Evolutionary conservation across 768 basidiomycete species (phyloP).

Genomic region (Rhizopogon vulgaris): DNA sequence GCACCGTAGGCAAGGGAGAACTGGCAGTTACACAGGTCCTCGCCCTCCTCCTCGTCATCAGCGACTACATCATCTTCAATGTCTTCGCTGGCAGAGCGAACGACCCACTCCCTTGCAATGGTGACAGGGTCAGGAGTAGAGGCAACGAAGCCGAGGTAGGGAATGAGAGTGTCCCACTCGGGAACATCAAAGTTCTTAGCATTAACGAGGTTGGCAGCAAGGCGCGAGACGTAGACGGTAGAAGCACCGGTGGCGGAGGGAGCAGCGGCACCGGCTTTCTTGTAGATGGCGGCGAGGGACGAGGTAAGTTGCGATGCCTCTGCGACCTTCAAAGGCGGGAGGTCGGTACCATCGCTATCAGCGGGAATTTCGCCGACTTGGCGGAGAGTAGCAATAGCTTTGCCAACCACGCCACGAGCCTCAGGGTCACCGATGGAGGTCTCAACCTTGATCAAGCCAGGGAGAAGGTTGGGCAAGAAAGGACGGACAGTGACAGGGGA

Average conservation of each 20-base stretch:
- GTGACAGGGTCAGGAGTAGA: constrained; percentile 59
- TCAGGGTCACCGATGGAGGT: constrained; percentile 95
- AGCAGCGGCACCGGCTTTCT: constrained; percentile 65
- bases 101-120: constrained; percentile 79
- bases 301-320: constrained; percentile 64
- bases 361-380: constrained; percentile 89
- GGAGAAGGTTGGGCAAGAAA: constrained; percentile 93
- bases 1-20: constrained; percentile 99
- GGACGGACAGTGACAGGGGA: constrained; percentile 92
- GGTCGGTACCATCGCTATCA: constrained; percentile 80
- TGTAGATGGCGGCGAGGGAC: constrained; percentile 72
- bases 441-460: constrained; percentile 94
- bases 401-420: constrained; percentile 86
- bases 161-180: constrained; percentile 79
- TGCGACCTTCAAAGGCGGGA: constrained; percentile 76
- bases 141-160: constrained; percentile 66
- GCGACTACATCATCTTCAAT: constrained; percentile 57
- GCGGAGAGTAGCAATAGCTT: constrained; percentile 93
- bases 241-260: constrained; percentile 53
- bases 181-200: constrained; percentile 87
- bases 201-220: constrained; percentile 85
- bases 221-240: constrained; percentile 63
- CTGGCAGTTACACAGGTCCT: constrained; percentile 98
- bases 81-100: constrained; percentile 80
- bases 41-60: constrained; percentile 96